Conservation (phyloP, 2,329 filamentous ascomycete species). For the Ophiostoma piceae region DNA sequence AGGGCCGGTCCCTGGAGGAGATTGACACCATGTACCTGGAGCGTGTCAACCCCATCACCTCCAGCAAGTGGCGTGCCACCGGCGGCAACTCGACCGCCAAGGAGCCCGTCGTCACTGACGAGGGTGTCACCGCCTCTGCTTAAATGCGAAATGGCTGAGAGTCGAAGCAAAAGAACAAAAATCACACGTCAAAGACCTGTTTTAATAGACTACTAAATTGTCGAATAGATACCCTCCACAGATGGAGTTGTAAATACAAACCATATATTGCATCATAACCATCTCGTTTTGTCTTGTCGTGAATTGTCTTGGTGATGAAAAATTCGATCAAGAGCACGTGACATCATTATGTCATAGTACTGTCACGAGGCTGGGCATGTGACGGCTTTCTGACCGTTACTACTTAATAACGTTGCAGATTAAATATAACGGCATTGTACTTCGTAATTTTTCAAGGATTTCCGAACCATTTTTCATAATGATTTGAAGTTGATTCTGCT, state of each 20-base stretch:
- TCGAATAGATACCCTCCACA: not conserved
- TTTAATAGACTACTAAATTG: not conserved
- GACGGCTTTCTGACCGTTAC: no score
- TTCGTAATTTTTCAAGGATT: no score
- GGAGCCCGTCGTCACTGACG: not conserved
- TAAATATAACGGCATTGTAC: no score
- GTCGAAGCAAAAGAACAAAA: not conserved
- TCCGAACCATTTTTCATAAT: no score
- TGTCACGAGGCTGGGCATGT: no score
- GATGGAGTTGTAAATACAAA: not conserved
- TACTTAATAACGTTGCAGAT: no score
- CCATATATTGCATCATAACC: not conserved
- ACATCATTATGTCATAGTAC: no score
- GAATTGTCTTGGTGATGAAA: no score
- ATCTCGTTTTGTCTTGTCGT: no score
- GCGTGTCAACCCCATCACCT: constrained; percentile 1
- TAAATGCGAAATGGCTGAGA: not conserved
- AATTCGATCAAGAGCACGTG: no score
- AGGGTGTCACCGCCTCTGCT: not conserved
- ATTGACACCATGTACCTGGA: constrained; percentile 16
- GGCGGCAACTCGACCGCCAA: not conserved
- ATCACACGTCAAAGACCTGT: not conserved
- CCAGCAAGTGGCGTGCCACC: constrained; percentile 9
- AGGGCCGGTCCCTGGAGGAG: constrained; percentile 17
- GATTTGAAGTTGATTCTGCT: no score